Evolutionary conservation across 2,329 filamentous ascomycete species (phyloP).

Genomic region (Ophiostoma sp.): DNA sequence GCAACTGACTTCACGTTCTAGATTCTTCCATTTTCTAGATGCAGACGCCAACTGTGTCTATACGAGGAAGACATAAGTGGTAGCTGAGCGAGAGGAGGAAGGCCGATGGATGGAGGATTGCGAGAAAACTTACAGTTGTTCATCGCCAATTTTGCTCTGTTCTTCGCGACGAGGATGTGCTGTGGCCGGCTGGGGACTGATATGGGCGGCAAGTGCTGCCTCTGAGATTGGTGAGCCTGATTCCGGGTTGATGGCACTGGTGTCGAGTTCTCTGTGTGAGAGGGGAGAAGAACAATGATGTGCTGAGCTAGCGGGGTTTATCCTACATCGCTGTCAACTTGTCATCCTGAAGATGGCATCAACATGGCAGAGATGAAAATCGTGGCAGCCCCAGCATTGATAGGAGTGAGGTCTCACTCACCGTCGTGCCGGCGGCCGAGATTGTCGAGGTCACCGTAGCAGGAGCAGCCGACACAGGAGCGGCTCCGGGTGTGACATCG

Average conservation of each 20-base stretch:
- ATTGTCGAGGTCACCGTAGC: conserved; percentile 4
- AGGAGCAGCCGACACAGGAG: background rate
- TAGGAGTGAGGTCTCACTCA: background rate
- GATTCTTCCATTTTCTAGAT: background rate
- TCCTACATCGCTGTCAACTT: too few species aligned
- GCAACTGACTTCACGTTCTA: background rate
- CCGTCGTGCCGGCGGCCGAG: conserved; percentile 4
- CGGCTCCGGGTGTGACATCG: conserved; percentile 3
- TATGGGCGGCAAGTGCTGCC: background rate
- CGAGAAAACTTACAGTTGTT: background rate
- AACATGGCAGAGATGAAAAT: background rate
- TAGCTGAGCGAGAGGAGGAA: too few species aligned
- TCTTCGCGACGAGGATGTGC: background rate
- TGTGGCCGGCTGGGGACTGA: background rate
- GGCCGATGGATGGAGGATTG: background rate
- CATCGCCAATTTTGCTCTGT: background rate
- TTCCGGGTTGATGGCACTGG: background rate
- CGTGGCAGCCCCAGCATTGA: too few species aligned
- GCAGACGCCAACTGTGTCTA: background rate
- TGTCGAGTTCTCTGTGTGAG: background rate
- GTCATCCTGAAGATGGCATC: background rate
- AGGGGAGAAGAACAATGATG: background rate
- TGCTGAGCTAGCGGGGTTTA: background rate
- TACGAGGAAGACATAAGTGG: background rate
- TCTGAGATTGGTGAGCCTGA: background rate